Percentiles rank a stretch among this genome's conserved stretches.
Conservation (phyloP, 2,329 filamentous ascomycete genomes). For the Ceratocystis alfenasii region DNA sequence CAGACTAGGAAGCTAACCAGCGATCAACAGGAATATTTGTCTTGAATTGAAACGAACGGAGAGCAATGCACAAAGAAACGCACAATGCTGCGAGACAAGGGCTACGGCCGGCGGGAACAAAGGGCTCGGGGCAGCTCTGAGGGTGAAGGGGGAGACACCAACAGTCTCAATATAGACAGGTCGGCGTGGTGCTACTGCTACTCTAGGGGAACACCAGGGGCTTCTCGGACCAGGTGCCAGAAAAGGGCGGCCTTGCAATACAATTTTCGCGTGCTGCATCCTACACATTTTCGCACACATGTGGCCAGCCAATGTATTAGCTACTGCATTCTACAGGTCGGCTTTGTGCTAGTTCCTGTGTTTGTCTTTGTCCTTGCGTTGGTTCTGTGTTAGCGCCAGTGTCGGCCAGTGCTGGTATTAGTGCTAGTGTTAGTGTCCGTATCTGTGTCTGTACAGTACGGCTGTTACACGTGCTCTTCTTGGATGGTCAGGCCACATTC, state of each 20-base stretch:
- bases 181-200: not conserved
- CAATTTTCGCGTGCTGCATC: not conserved
- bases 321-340: not conserved
- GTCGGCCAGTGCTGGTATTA: not conserved
- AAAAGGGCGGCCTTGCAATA: not conserved
- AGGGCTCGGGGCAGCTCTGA: too few relatives aligned
- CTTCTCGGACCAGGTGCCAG: not conserved
- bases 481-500: not conserved
- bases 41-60: not conserved
- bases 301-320: conserved; percentile 10
- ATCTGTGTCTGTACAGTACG: not conserved
- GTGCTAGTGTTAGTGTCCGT: too few relatives aligned
- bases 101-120: too few relatives aligned
- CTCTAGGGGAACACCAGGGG: not conserved
- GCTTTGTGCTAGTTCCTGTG: not conserved
- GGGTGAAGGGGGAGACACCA: too few relatives aligned
- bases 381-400: too few relatives aligned
- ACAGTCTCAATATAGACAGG: not conserved
- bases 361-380: too few relatives aligned
- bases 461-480: not conserved
- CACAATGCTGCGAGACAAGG: too few relatives aligned
- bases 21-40: conserved; percentile 1
- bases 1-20: not conserved
- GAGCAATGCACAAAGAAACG: too few relatives aligned
- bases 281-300: not conserved